Evolutionary conservation across 169 alveolate genomes (phyloP), one percentile per base, ranked within the genome.

Genomic region (Plasmodium inui): DNA sequence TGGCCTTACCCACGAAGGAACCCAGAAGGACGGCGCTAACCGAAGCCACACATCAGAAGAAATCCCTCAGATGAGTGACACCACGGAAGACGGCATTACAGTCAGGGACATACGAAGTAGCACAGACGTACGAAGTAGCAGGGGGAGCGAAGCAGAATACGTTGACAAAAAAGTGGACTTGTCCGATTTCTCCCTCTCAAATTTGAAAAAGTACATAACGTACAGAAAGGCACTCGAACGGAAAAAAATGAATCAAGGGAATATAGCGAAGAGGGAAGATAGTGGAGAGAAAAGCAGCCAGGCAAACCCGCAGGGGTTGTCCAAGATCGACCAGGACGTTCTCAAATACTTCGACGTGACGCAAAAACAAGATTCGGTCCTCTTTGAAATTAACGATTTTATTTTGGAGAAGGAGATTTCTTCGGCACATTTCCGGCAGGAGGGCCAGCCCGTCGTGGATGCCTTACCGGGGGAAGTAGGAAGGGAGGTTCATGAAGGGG

Each of bases 271-370:
- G 1, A 30, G 8, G 83, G 32, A 8, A 12, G 34, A 3, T 12
- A 12, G 19, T 32, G 55, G 55, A 32, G 57, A 12, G 44, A 32
- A 12, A 74, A 32, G 22, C 26, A 32, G 26, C 46, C 2, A 74
- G 44, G 14, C 12, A 30, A n/a, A 74, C 26, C 32, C 46, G 14
- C 61, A 7, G 30, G 39, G 22, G 0, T 7, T 7, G 55, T 19
- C 22, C 37, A 0, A 32, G 14, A 5, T 6, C 1, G 22, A 74
- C 28, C 32, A 67, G 8, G 82, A 78, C 53, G 82, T 88, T 17
- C 72, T 88, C 17, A 88, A 88, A 73, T 88, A 88, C 71, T 88
- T 88, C 67, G 94, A 88, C 26, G 53, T 88, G 44, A 78, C 89
- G 19, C 61, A 55, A 67, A 88, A 67, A 6, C 80, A 88, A 88